Conservation (phyloP, 2,329 filamentous ascomycete genomes). For the Grosmannia clavigera region DNA sequence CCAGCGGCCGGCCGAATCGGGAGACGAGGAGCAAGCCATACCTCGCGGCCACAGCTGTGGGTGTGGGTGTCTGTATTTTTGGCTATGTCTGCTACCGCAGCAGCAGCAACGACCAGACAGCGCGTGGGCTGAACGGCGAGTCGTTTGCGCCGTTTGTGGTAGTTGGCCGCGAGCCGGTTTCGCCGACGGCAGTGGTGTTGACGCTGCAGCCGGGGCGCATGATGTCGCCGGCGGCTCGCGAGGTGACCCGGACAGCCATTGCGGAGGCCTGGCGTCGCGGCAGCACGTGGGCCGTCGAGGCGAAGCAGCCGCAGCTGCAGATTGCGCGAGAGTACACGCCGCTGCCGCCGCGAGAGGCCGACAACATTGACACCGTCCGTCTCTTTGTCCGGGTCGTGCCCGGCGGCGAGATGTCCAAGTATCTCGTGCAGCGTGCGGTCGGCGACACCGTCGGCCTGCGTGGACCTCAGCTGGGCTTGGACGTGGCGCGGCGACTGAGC, state of each 20-base stretch:
- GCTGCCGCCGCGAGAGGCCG: constrained; percentile 40
- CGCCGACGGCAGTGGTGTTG: constrained; percentile 56
- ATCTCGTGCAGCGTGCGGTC: constrained; percentile 52
- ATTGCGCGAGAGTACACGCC: constrained; percentile 89
- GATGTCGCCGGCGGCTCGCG: background rate
- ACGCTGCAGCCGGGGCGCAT: constrained; percentile 37
- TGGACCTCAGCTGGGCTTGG: constrained; percentile 63
- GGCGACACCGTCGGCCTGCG: constrained; percentile 61
- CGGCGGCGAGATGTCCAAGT: constrained; percentile 75
- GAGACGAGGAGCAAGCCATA: background rate
- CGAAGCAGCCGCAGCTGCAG: constrained; percentile 89
- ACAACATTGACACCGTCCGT: constrained; percentile 28
- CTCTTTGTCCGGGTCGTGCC: constrained; percentile 70
- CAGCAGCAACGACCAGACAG: background rate
- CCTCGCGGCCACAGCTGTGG: background rate
- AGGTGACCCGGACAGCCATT: constrained; percentile 15
- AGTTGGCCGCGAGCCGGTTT: constrained; percentile 46
- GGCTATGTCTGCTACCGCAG: background rate
- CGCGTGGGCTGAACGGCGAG: constrained; percentile 37
- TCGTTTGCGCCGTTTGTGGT: constrained; percentile 57
- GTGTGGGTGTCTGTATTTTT: background rate
- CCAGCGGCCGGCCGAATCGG: background rate
- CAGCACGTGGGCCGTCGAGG: constrained; percentile 77
- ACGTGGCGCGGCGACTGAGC: constrained; percentile 26
- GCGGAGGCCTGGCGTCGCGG: constrained; percentile 35